Evolutionary conservation across 2,329 filamentous ascomycete genomes (phyloP), one percentile per base, ranked within the genome.

Genomic region (Ophiocordyceps australis): DNA sequence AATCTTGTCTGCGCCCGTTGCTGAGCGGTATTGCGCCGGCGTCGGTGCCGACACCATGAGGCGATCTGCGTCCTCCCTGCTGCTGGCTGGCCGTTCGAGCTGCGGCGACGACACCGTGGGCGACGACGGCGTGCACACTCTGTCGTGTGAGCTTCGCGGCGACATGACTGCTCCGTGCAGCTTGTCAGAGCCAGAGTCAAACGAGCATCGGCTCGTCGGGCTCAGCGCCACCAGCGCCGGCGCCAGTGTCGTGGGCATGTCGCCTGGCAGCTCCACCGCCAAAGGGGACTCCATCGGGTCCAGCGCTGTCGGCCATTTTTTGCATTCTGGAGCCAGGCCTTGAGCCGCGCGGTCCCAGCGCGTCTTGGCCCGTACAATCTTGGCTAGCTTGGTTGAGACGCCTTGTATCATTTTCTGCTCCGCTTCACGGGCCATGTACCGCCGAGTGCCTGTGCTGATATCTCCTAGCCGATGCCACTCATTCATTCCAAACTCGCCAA

Each of bases 401-500:
- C 75, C 68, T 27, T 77, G 59, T 6, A 81, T 80, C 64, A 82
- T 79, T 37, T 57, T 64, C 45, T 92, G 79, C 30, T 91, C 75
- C 1, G 72, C 71, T 9, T 65, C 60, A 32, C 74, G 74, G 7
- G 62, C 57, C 27, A 98, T 65, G 45, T 95, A 98, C 34, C 76
- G 70, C 37, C 80, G 68, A 0, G 89, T 98, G 43, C 76, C 76
- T 10, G 82, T 94, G 55, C 81, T 93, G 52, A 98, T 95, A 27
- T 94, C 86, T 15, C 80, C 76, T n/a, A 95, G 57, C 4, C 85
- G 71, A 40, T 81, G 70, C 89, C 89, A 98, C 47, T 95, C 89
- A 45, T 95, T 98, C 83, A 98, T 95, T 26, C 80, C 86, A 46
- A 94, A 95, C 44, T 95, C 89, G 27, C 86, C 85, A 4, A 95